Evolutionary conservation across 352 stramenopile species (phyloP), one percentile per base, ranked within the genome.

Genomic region (Phytophthora uliginosa): DNA sequence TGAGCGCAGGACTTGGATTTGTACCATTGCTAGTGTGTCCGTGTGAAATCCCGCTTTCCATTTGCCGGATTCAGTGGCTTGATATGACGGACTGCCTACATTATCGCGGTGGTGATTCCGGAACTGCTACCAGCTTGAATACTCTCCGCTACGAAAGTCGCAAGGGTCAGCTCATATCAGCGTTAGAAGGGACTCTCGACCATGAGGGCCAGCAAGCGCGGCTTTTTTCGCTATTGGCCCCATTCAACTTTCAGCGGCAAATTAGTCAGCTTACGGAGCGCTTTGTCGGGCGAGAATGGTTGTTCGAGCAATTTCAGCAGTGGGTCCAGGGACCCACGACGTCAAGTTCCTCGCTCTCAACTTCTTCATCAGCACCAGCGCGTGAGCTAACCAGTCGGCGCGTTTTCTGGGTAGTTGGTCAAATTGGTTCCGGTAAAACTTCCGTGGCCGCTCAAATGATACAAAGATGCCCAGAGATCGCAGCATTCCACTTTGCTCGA

Each of bases 21-120:
- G 85, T 94, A 26, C 87, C 87, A 17, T 73, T 94, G 20, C 88
- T 94, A 63, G 82, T 94, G 38, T 84, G 87, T 13, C 78, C 79
- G 26, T 93, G 85, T 36, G 87, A 94, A 73, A 94, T 94, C 63
- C 87, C 87, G 18, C 69, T 94, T 24, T 93, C 85, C 10, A 94
- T 94, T 59, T 94, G 87, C 56, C 87, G 87, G 38, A 94, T 94
- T 56, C 87, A 94, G 61, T 94, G 87, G 87, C 83, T 94, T 22
- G 87, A 94, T 57, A 81, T 94, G 70, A 85, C 83, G 7, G 85
- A 94, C 60, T 89, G 79, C 47, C 69, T 94, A 15, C 63, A 90
- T 47, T 90, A 94, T 69, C 64, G 69, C 55, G 53, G 40, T 28
- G 42, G 59, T 50, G 50, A 28, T 15, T 40, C 33, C 18, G 33